Evolutionary conservation across 73 alveolate genomes (phyloP).

Genomic region (Paraurostyla sp.): DNA sequence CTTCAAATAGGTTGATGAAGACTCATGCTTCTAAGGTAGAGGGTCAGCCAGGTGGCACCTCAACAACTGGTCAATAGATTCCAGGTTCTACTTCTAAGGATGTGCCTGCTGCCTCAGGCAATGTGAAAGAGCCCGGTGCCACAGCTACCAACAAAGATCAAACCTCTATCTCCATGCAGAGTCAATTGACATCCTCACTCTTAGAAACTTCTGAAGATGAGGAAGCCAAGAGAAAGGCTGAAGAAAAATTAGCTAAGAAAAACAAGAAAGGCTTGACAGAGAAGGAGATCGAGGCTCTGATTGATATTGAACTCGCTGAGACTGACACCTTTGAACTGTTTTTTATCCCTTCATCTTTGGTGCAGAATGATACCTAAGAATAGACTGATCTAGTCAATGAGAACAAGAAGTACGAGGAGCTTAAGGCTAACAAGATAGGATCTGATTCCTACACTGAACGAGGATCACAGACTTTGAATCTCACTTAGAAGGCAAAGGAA

Average conservation of each 20-base stretch:
- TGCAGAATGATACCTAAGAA: conserved; percentile 60
- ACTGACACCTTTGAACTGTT: conserved; percentile 82
- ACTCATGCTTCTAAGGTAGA: background rate
- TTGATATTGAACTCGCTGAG: conserved; percentile 84
- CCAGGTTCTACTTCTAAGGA: conserved; percentile 3
- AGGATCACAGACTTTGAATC: conserved; percentile 81
- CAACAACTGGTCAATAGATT: no score
- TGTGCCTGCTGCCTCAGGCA: background rate
- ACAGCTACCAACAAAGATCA: conserved; percentile 49
- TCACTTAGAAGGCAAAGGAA: conserved; percentile 83
- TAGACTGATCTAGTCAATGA: conserved; percentile 46
- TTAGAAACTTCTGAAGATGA: conserved; percentile 79
- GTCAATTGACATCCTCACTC: conserved; percentile 66
- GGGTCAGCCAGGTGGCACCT: background rate
- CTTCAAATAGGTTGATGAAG: conserved; percentile 42
- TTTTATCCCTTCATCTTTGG: conserved; percentile 55
- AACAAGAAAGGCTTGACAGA: conserved; percentile 67
- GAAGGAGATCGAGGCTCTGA: conserved; percentile 65
- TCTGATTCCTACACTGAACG: conserved; percentile 76
- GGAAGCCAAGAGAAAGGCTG: conserved; percentile 65
- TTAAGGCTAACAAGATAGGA: conserved; percentile 69
- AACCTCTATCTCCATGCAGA: conserved; percentile 63
- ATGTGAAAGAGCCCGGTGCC: background rate
- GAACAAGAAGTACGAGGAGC: conserved; percentile 68
- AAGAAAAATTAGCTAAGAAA: conserved; percentile 63